Evolutionary conservation across 2,329 filamentous ascomycete genomes (phyloP).

Genomic region (Pestalotiopsis sp.): DNA sequence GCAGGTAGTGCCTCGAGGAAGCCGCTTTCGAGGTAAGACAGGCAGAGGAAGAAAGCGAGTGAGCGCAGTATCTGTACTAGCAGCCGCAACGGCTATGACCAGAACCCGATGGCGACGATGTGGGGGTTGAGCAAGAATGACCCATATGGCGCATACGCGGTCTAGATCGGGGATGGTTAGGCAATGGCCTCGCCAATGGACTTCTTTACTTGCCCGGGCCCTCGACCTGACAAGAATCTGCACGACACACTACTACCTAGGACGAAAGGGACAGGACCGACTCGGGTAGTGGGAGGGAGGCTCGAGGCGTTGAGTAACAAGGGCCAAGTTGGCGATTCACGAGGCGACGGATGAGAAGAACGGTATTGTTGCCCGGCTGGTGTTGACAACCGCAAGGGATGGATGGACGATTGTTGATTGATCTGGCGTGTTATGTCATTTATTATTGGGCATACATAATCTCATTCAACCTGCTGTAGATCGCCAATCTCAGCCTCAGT

Average conservation of each 20-base stretch:
- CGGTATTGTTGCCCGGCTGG: not conserved
- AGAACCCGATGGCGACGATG: not conserved
- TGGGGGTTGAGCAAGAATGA: slow-evolving; percentile 2
- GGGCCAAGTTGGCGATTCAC: not conserved
- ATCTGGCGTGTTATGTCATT: slow-evolving; percentile 1
- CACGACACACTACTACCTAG: not conserved
- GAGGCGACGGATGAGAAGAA: not conserved
- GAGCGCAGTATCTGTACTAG: not conserved
- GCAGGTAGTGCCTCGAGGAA: not conserved
- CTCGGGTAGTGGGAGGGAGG: not conserved
- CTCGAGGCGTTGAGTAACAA: not conserved
- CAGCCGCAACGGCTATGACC: not conserved
- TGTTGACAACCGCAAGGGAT: not conserved
- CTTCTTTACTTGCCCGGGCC: not conserved
- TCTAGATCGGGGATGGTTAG: not conserved
- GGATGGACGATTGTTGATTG: not conserved
- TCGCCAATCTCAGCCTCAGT: not conserved
- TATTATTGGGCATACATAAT: not conserved
- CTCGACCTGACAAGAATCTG: not conserved
- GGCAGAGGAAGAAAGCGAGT: not conserved
- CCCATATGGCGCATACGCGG: not conserved
- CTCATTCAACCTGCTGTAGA: not conserved
- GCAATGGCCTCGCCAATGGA: not conserved
- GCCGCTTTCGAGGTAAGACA: not conserved
- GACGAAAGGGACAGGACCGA: not conserved